A percentile compares a stretch with the other conserved stretches of the same genome.
Conservation (phyloP, 345 rosid genomes). For the Syzygium aromaticum region DNA sequence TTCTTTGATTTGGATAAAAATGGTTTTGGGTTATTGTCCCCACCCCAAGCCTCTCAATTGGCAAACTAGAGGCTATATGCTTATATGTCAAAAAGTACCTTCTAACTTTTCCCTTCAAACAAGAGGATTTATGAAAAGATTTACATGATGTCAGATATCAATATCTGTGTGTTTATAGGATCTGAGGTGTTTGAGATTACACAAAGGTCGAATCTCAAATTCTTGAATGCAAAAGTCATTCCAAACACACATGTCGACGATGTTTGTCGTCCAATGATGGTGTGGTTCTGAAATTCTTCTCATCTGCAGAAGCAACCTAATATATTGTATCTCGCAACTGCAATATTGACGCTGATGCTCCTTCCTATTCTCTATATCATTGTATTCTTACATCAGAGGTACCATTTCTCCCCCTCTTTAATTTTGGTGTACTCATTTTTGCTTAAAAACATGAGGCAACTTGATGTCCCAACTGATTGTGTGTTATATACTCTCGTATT, state of each 20-base stretch:
- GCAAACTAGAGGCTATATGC: neutral
- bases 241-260: neutral
- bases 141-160: neutral
- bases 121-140: neutral
- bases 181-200: neutral
- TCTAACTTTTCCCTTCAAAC: neutral
- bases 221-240: neutral
- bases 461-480: neutral
- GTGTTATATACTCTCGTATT: neutral
- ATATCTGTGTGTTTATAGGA: neutral
- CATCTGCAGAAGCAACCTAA: constrained; percentile 57
- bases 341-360: constrained; percentile 78
- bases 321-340: constrained; percentile 63
- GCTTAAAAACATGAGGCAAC: neutral
- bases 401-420: neutral
- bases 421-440: neutral
- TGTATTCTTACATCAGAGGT: constrained; percentile 78
- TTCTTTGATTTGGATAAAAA: neutral
- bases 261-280: neutral
- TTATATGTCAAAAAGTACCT: neutral
- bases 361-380: constrained; percentile 79
- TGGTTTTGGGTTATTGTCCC: neutral
- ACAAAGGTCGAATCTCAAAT: neutral
- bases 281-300: neutral
- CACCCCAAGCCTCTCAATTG: neutral